Conservation (phyloP, 345 rosid genomes). For the Brassica carinata region DNA sequence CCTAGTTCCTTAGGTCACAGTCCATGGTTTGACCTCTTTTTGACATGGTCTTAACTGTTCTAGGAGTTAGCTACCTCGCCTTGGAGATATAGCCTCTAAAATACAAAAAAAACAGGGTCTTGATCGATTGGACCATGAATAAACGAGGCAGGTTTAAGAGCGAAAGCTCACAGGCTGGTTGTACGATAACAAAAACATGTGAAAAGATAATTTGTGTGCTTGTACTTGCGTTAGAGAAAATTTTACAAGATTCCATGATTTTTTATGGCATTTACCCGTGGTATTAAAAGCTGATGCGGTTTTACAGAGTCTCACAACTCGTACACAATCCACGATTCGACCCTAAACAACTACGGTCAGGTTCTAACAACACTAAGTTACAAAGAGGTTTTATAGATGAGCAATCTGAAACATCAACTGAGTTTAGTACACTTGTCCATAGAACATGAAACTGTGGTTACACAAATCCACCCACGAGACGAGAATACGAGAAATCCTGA, state of each 20-base stretch:
- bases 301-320: not conserved
- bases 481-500: constrained; percentile 13
- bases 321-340: not conserved
- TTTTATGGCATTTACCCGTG: not conserved
- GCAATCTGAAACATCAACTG: not conserved
- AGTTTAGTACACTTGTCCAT: constrained; percentile 11
- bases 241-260: not conserved
- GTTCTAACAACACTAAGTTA: not conserved
- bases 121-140: not conserved
- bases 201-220: not conserved
- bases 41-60: not conserved
- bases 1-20: not conserved
- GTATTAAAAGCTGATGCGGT: not conserved
- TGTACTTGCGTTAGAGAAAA: not conserved
- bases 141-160: not conserved
- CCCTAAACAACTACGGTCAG: not conserved
- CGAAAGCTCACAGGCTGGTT: not conserved
- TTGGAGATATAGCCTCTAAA: not conserved
- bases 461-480: constrained; percentile 21
- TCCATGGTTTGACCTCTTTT: not conserved
- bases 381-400: not conserved
- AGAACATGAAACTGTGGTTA: constrained; percentile 26
- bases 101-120: not conserved
- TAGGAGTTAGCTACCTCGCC: not conserved
- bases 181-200: not conserved